These are phyloP conservation scores for Haplosporangium sp. DNA, from an alignment of 371 early-diverging fungal species.

Conservation along the genomic window DNA sequence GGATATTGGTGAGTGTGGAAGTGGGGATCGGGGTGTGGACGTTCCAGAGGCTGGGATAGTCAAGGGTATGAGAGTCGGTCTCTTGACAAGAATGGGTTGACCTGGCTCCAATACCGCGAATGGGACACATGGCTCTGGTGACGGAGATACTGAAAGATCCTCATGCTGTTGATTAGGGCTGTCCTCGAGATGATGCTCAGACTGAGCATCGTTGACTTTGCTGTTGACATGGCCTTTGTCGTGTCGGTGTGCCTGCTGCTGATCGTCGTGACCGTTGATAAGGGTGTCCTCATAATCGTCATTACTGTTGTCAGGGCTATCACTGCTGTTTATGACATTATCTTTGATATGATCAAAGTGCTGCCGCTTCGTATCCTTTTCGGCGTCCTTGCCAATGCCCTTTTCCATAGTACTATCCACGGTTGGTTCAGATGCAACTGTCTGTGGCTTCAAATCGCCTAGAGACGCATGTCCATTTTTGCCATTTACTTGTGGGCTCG, in stretches of 20 bases:
- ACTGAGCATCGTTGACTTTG: slow-evolving; percentile 15
- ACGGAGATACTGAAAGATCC: slow-evolving; percentile 22
- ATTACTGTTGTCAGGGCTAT: slow-evolving; percentile 23
- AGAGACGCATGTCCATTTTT: neutral
- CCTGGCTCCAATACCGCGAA: slow-evolving; percentile 50
- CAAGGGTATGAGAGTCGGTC: slow-evolving; percentile 24
- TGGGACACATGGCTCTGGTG: slow-evolving; percentile 43
- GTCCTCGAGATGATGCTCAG: slow-evolving; percentile 11
- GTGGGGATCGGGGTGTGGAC: slow-evolving; percentile 28
- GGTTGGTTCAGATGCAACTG: too few species aligned
- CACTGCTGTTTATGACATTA: slow-evolving; percentile 20
- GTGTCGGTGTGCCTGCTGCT: slow-evolving; percentile 25
- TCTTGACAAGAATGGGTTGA: slow-evolving; percentile 34
- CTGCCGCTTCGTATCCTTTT: slow-evolving; percentile 47
- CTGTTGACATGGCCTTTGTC: slow-evolving; percentile 3
- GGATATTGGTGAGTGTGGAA: slow-evolving; percentile 31
- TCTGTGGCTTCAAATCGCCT: neutral
- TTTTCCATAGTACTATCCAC: too few species aligned
- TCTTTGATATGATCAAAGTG: slow-evolving; percentile 30
- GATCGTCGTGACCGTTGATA: slow-evolving; percentile 26
- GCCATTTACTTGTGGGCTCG: slow-evolving; percentile 9
- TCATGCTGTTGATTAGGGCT: slow-evolving; percentile 11
- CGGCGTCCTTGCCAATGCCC: slow-evolving; percentile 17
- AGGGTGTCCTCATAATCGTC: slow-evolving; percentile 21
- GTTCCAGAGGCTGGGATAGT: slow-evolving; percentile 19